A percentile compares a stretch with the other conserved stretches of the same genome.
Evolutionary conservation across 495 filamentous ascomycete genomes (phyloP).

Genomic region (Neurospora sp.): DNA sequence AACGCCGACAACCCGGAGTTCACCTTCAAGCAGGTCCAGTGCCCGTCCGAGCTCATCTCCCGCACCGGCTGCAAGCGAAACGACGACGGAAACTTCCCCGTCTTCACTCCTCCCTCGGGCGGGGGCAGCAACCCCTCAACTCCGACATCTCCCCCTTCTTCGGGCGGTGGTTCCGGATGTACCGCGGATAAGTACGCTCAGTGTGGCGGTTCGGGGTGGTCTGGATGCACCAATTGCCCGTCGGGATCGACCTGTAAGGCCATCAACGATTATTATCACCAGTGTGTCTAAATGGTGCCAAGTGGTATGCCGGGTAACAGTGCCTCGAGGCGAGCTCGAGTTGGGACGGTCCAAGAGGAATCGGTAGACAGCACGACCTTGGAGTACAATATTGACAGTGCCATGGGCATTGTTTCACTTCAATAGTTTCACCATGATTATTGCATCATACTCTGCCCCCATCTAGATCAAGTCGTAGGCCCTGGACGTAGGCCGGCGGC

Average conservation of each 20-base stretch:
- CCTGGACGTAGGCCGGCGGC: neutral
- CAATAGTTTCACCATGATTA: neutral
- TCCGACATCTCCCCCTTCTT: neutral
- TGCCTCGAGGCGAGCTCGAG: neutral
- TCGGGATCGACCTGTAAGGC: slow-evolving; percentile 15
- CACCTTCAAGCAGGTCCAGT: slow-evolving; percentile 42
- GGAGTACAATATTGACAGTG: neutral
- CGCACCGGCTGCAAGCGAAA: slow-evolving; percentile 37
- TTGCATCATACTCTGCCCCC: neutral
- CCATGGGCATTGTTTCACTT: neutral
- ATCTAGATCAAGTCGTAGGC: neutral
- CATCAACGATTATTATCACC: slow-evolving; percentile 18
- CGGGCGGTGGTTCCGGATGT: slow-evolving; percentile 3
- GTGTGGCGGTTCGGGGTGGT: slow-evolving; percentile 28
- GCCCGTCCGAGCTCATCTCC: slow-evolving; percentile 41
- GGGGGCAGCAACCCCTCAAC: neutral
- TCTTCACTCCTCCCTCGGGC: slow-evolving; percentile 9
- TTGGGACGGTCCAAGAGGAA: neutral
- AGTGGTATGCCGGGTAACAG: neutral
- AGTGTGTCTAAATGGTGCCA: slow-evolving; percentile 11
- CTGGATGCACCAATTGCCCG: slow-evolving; percentile 21
- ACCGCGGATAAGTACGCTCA: slow-evolving; percentile 24
- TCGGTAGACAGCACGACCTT: neutral
- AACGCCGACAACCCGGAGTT: slow-evolving; percentile 47
- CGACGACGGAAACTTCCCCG: slow-evolving; percentile 24